Evolutionary conservation across 208 protist species (phyloP), one percentile per base, ranked within the genome.

Genomic region (Leishmania guyanensis): DNA sequence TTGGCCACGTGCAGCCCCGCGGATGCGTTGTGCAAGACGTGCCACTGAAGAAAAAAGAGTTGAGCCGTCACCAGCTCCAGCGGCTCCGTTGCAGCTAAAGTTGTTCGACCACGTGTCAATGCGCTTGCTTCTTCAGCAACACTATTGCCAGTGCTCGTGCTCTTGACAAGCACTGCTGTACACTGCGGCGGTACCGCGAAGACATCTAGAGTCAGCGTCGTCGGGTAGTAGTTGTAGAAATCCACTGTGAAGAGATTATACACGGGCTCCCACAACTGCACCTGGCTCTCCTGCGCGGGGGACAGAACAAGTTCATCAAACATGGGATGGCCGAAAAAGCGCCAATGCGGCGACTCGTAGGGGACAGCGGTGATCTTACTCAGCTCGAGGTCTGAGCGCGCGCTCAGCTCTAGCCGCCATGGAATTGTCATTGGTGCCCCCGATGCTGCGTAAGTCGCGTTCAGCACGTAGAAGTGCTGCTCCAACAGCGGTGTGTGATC

Each of bases 151-250:
- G 65, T 72, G 36, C 80, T 17, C 16, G 36, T n/a, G 29, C 51
- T 48, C 5, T 48, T 39, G 39, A 62, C 71, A 36, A 85, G 73
- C 72, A 84, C 82, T 70, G 53, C 81, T 14, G 76, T 83, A 66
- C 92, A 93, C 77, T 88, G 74, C 26, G 72, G 77, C 5, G 92
- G 92, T 2, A 94, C 85, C 10, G 50, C 54, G 82, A 95, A 94
- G 5, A 91, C 83, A n/a, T 75, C 78, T 1, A 79, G 76, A 39
- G 82, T 77, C n/a, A 89, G 88, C n/a, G 66, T 51, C 16, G 76
- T 79, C 39, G 89, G 87, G 33, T 93, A 87, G 79, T 89, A 93
- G 74, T 94, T 92, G 78, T 93, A 95, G 79, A 93, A 95, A 80
- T 95, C 92, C 12, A 94, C 81, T 0, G 90, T 95, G 80, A 93